Evolutionary conservation across 176 grass and related monocot species (phyloP), one percentile per base, ranked within the genome.

Genomic region (Triticum dicoccoides): DNA sequence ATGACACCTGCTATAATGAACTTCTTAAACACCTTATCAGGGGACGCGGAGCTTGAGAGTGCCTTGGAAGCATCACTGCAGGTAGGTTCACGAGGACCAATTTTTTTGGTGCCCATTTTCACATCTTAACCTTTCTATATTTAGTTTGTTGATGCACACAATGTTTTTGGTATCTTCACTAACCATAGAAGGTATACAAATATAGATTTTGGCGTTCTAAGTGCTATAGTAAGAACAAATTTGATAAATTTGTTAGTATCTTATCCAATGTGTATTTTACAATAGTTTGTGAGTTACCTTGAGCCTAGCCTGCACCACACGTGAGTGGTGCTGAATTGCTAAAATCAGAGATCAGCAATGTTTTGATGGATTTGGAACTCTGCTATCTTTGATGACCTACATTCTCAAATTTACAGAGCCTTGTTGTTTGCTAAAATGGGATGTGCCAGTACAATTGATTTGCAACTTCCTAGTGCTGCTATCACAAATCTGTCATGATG

Each of bases 51-150:
- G 73, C 87, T 95, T 38, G 91, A 91, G 80, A 85, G 79, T 74
- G 94, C 85, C 32, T 89, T 95, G 76, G 94, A 95, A 93, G 91
- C 90, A 87, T 95, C 91, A 44, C 80, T 91, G 82, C 91, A 89
- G 91, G 94, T 93, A 83, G 3, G 66, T 80, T 82, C 52, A 71
- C 12, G 25, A 82, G 23, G 77, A 65, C 82, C n/a, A 6, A 38
- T 17, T 49, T 64, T n/a, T 84, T 61, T 59, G 11, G 61, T 84
- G 33, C 37, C 5, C 49, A 45, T 20, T 79, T 78, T 49, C 11
- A 18, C n/a, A 64, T 64, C 21, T n/a, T 52, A 20, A 65, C 52
- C 54, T 39, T 75, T 62, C 38, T 82, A 47, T 51, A 24, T 35
- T 27, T 84, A 69, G 67, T 80, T 80, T 84, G 27, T 75, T 29